Evolutionary conservation across 1,284 basidiomycete species (phyloP), one percentile per base, ranked within the genome.

Genomic region (Leccinum variabile): DNA sequence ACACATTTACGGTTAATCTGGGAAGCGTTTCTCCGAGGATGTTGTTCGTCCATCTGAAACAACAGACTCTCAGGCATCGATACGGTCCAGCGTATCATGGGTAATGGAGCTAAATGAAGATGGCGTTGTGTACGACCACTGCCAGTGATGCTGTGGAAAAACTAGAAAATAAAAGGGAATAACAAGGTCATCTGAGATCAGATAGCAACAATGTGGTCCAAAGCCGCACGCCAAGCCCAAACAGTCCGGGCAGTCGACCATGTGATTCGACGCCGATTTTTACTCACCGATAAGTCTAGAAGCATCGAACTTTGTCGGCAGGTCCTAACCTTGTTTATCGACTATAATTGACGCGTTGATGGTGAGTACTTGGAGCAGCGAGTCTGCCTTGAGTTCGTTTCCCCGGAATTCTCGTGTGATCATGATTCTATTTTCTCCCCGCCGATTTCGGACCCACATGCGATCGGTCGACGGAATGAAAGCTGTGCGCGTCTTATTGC

Each of bases 31-130:
- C 7, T 54, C n/a, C 14, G 22, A 16, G 30, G 8, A 46, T 46
- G 9, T 22, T 18, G 44, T 7, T 49, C 46, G 3, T 22, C 46
- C 28, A 18, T 54, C 16, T 18, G 28, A 32, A 30, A 56, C 16
- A 33, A 35, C 44, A 46, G 35, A 57, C 53, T 62, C 67, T 54
- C 65, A 67, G 57, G 65, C 44, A 30, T 33, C 14, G 5, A 28
- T 9, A 10, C 18, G 55, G 54, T 49, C 10, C 10, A n/a, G 16
- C 13, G 13, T 50, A 46, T 39, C 39, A n/a, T 32, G 30, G 37
- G 68, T 64, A 65, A 14, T 22, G 46, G 25, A n/a, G 53, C 54
- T 33, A 60, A 41, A 55, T 58, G 66, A 59, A 55, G 28, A 53
- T 18, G 5, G 22, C 41, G 59, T 25, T 49, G 46, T 22, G 9